Evolutionary conservation across 768 basidiomycete genomes (phyloP), one percentile per base, ranked within the genome.

Genomic region (Auricularia sp.): DNA sequence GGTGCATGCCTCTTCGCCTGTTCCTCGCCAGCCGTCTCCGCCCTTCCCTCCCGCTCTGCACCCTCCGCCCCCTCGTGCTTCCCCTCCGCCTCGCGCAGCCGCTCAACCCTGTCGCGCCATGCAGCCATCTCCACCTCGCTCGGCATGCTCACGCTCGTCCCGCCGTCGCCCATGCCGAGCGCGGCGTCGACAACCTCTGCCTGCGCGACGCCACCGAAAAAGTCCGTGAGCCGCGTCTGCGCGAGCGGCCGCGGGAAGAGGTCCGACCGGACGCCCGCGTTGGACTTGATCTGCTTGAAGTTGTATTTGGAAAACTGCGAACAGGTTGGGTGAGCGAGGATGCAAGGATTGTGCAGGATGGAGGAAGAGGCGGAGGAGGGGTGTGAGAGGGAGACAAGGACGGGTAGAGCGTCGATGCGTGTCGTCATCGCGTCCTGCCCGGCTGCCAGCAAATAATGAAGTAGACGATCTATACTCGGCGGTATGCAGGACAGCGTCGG

Each of bases 241-340:
- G 83, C 78, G 56, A 59, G 56, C 6, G 84, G 79, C 54, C 89
- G 81, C 7, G 72, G 73, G 77, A 93, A 98, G 16, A 94, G 81
- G 72, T 91, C 90, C 33, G 84, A 85, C 61, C 94, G 87, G n/a
- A 98, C 87, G n/a, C 96, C 97, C 0, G 94, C 83, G 71, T 90
- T 84, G 0, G 96, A 98, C 64, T 83, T 80, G 71, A 97, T 91
- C 65, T 84, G 84, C 3, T 73, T 79, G n/a, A 82, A 82, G 70
- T 93, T 85, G 75, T 92, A 95, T 1, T 81, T 84, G 64, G 86
- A 79, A 76, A 98, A 96, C 91, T 97, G 68, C 29, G 18, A 42
- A 2, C 39, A 42, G 8, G 29, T 29, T 29, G 29, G 39, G 39
- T 42, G 39, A 42, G 39, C 39, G 12, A 42, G 29, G 29, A 29